Percentiles rank a stretch among this genome's conserved stretches.
These are phyloP conservation scores for Penicillium coprophilum DNA, from an alignment of 495 filamentous ascomycete species.

Conservation along the genomic window DNA sequence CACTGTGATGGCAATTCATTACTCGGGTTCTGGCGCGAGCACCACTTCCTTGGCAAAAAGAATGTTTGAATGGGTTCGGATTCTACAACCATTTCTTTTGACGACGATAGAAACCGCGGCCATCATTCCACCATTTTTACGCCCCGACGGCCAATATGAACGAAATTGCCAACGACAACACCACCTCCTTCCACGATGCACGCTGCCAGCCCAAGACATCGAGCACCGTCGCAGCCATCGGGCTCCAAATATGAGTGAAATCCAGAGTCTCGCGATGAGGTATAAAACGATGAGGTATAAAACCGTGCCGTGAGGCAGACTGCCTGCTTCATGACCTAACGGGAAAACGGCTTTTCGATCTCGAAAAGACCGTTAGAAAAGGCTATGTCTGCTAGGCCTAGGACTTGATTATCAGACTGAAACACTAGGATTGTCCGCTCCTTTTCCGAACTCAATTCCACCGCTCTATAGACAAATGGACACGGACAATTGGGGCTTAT, in stretches of 20 bases:
- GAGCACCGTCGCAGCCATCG: not conserved
- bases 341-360: not conserved
- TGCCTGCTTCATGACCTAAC: not conserved
- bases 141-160: not conserved
- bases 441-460: not conserved
- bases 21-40: not conserved
- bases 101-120: not conserved
- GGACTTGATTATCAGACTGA: not conserved
- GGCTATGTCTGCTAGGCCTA: not conserved
- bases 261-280: not conserved
- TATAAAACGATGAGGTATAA: not conserved
- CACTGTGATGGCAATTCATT: not conserved
- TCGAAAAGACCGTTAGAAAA: not conserved
- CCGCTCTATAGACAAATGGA: not conserved
- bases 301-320: not conserved
- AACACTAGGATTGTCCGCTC: not conserved
- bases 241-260: not conserved
- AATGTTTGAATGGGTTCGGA: not conserved
- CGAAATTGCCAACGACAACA: not conserved
- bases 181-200: not conserved
- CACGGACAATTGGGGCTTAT: not conserved
- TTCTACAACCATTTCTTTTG: no score
- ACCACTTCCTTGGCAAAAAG: not conserved
- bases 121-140: not conserved
- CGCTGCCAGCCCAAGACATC: not conserved